Percentiles rank a stretch among this genome's conserved stretches.
phyloP scores from a whole-genome alignment of 257 asterid genomes.

The Solanum raphanifolium region DNA sequence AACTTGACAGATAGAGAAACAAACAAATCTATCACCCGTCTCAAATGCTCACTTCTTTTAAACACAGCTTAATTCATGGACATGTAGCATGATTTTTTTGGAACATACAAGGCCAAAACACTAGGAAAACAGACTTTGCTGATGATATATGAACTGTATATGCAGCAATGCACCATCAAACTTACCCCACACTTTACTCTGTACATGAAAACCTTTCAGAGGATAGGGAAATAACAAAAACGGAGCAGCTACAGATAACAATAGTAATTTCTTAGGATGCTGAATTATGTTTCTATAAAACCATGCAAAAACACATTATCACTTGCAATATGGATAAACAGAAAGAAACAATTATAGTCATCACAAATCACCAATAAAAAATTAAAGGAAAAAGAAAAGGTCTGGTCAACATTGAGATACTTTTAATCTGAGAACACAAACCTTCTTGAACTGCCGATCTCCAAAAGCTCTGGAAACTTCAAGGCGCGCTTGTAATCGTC shows the following conservation, averaged over 20 bases:
- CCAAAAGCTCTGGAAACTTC: conserved; percentile 97
- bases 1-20: neutral
- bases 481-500: conserved; percentile 86
- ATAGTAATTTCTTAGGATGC: neutral
- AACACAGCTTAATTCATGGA: neutral
- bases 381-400: neutral
- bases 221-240: neutral
- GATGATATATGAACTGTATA: neutral
- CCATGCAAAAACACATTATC: neutral
- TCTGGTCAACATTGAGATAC: neutral
- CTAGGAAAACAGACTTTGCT: neutral
- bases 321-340: neutral
- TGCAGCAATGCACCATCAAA: neutral
- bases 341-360: neutral
- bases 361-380: neutral
- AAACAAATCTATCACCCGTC: neutral
- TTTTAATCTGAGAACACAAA: neutral
- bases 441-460: conserved; percentile 93
- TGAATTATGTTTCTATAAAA: neutral
- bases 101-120: neutral
- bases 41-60: neutral
- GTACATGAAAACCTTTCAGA: neutral
- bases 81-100: neutral
- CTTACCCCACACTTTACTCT: neutral
- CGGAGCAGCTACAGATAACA: neutral